Percentiles rank a stretch among this genome's conserved stretches.
phyloP scores from a whole-genome alignment of 2,329 filamentous ascomycete genomes.

The Talaromyces piceae region DNA sequence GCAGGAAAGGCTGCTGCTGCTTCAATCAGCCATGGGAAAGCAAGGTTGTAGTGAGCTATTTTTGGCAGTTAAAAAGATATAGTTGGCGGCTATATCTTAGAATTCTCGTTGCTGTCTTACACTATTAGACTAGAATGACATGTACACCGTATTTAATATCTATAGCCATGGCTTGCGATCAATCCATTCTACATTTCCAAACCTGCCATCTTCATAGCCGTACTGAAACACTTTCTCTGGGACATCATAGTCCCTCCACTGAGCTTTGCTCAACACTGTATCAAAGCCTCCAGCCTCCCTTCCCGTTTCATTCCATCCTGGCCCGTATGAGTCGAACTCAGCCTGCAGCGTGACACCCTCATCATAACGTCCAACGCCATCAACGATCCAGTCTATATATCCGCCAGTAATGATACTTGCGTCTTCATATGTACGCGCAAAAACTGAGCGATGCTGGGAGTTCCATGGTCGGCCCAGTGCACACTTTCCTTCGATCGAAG shows the following conservation, averaged over 20 bases:
- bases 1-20: slow-evolving; percentile 34
- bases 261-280: slow-evolving; percentile 36
- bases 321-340: slow-evolving; percentile 46
- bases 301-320: slow-evolving; percentile 47
- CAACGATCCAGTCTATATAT: slow-evolving; percentile 47
- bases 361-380: slow-evolving; percentile 31
- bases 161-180: slow-evolving; percentile 23
- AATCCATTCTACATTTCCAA: slow-evolving; percentile 45
- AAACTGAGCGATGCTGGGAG: slow-evolving; percentile 49
- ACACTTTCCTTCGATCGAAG: slow-evolving; percentile 42
- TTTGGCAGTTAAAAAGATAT: too few species aligned
- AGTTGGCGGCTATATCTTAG: too few species aligned
- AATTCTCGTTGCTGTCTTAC: too few species aligned
- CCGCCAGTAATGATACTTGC: slow-evolving; percentile 46
- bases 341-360: slow-evolving; percentile 48
- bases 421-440: slow-evolving; percentile 50
- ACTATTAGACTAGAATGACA: not conserved
- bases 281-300: slow-evolving; percentile 37
- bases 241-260: slow-evolving; percentile 32
- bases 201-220: slow-evolving; percentile 31
- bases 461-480: slow-evolving; percentile 59
- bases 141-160: not conserved
- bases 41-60: not conserved
- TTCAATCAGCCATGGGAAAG: not conserved
- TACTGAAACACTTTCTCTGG: slow-evolving; percentile 41